Evolutionary conservation across 306 rosid species (phyloP).

Genomic region (Prunus persica): DNA sequence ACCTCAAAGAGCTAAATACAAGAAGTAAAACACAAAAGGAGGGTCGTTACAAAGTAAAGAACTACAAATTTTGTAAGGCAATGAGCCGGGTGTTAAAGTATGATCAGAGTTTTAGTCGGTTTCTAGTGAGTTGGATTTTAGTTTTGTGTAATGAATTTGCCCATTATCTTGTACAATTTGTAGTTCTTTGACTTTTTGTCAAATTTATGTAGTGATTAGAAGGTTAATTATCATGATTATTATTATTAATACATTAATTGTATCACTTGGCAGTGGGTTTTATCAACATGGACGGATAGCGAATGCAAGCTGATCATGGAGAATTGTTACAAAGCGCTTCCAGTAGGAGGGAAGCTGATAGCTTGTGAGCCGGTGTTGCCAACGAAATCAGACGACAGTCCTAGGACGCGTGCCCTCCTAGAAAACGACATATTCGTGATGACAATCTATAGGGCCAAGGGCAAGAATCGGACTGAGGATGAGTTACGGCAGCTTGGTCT

Average conservation of each 20-base stretch:
- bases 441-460: slow-evolving; percentile 76
- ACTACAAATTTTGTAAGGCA: no score
- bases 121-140: no score
- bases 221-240: no score
- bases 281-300: slow-evolving; percentile 83
- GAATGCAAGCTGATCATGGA: slow-evolving; percentile 69
- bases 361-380: slow-evolving; percentile 89
- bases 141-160: no score
- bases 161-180: no score
- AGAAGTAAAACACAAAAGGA: no score
- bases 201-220: no score
- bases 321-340: slow-evolving; percentile 72
- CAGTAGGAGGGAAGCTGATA: slow-evolving; percentile 74
- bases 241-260: neutral
- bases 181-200: no score
- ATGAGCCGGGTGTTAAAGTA: no score
- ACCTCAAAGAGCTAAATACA: no score
- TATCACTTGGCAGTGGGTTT: slow-evolving; percentile 59
- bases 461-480: slow-evolving; percentile 74
- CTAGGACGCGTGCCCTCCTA: slow-evolving; percentile 66
- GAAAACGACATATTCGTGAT: slow-evolving; percentile 81
- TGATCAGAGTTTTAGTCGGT: no score
- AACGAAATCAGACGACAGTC: slow-evolving; percentile 66
- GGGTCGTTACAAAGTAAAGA: no score
- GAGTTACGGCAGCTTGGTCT: slow-evolving; percentile 52